Evolutionary conservation across 2,329 filamentous ascomycete species (phyloP).

Genomic region (Paecilomyces formosus): DNA sequence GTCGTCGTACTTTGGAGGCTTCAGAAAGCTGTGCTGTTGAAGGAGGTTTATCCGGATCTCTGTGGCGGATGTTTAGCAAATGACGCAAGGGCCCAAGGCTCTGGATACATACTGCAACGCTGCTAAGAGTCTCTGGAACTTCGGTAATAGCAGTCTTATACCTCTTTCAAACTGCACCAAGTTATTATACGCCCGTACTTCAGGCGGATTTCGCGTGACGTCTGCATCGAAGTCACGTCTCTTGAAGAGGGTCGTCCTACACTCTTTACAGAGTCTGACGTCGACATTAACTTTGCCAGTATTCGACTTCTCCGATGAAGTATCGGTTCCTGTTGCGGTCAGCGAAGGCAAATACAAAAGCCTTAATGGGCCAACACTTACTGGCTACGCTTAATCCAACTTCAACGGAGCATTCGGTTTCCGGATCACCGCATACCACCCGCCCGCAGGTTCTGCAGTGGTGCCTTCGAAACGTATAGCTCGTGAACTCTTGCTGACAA

Average conservation of each 20-base stretch:
- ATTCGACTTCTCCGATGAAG: slow-evolving; percentile 35
- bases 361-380: slow-evolving; percentile 36
- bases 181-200: slow-evolving; percentile 75
- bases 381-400: slow-evolving; percentile 70
- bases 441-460: slow-evolving; percentile 91
- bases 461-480: slow-evolving; percentile 86
- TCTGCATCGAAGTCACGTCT: slow-evolving; percentile 72
- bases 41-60: slow-evolving; percentile 58
- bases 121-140: slow-evolving; percentile 70
- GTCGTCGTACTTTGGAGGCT: slow-evolving; percentile 80
- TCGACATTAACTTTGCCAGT: slow-evolving; percentile 62
- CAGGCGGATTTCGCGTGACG: slow-evolving; percentile 58
- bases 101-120: slow-evolving; percentile 53
- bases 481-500: slow-evolving; percentile 91
- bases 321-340: slow-evolving; percentile 15
- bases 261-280: slow-evolving; percentile 87
- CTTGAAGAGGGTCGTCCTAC: slow-evolving; percentile 63
- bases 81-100: background rate
- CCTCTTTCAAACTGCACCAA: slow-evolving; percentile 81
- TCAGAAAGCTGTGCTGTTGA: slow-evolving; percentile 68
- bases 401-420: slow-evolving; percentile 77
- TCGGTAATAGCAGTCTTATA: slow-evolving; percentile 71
- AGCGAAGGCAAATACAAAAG: background rate
- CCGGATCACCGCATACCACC: slow-evolving; percentile 83
- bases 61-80: slow-evolving; percentile 14